Conservation (phyloP, 306 rosid genomes). For the Rosa rugosa region DNA sequence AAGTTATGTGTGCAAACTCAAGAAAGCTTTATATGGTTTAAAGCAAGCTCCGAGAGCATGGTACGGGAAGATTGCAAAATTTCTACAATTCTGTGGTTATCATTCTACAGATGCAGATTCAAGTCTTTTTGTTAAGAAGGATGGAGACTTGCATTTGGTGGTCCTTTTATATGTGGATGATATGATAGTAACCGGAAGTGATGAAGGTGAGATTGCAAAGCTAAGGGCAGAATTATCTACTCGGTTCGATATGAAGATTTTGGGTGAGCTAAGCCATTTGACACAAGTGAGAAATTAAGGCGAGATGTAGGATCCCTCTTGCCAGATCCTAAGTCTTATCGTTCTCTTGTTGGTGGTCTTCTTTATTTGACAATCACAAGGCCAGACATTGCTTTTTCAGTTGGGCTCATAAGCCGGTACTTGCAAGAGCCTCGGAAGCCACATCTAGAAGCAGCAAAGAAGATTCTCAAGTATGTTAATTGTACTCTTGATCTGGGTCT, state of each 20-base stretch:
- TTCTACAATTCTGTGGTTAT: neutral
- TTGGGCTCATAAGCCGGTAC: neutral
- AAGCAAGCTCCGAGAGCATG: neutral
- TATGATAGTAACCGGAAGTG: neutral
- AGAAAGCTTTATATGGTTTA: neutral
- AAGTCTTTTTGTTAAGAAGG: neutral
- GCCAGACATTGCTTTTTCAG: neutral
- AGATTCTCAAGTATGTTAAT: neutral
- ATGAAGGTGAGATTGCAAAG: neutral
- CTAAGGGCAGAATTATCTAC: neutral
- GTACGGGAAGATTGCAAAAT: neutral
- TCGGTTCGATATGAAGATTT: slow-evolving; percentile 2
- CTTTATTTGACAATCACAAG: neutral
- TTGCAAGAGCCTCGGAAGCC: neutral
- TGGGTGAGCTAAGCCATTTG: neutral
- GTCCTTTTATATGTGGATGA: slow-evolving; percentile 9
- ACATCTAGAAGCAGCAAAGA: neutral
- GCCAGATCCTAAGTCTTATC: neutral
- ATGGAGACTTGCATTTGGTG: neutral
- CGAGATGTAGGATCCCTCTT: neutral
- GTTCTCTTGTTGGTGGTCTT: neutral
- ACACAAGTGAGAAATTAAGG: neutral
- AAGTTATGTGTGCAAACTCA: neutral
- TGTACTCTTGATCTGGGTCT: too few relatives aligned
- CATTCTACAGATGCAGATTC: neutral